Evolutionary conservation across 2,329 filamentous ascomycete species (phyloP), one percentile per base, ranked within the genome.

Genomic region (Botrytis deweyae): DNA sequence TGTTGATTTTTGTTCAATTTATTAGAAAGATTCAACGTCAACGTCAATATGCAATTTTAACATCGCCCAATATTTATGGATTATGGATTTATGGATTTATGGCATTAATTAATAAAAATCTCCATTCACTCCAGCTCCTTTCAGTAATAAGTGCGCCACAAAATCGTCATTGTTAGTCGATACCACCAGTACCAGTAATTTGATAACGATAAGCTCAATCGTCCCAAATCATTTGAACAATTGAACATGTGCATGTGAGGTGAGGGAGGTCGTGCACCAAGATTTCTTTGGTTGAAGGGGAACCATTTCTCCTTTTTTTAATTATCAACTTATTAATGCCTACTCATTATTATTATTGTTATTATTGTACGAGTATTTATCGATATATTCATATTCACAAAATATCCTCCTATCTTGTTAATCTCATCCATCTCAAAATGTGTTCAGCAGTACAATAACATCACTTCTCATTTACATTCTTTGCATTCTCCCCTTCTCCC

Each of bases 141-240:
- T 40, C 25, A 12, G 14, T 42, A n/a, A 59, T 40, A n/a, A 59
- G 14, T 63, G 61, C 61, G 38, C 61, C 61, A 63, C 36, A n/a
- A 40, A 22, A n/a, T 62, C 59, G 59, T 62, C 59, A 62, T 62
- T 62, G 59, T 40, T 40, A 22, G 12, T 29, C 14, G 5, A 12
- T n/a, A 42, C 40, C 14, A 12, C 2, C 4, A 22, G 4, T n/a
- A 52, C 25, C 25, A 55, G 36, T 18, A 16, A n/a, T n/a, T n/a
- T n/a, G 61, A 63, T 63, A 63, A 63, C 52, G 61, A 63, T 63
- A 63, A 63, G 61, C 14, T 36, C 29, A 36, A 59, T 58, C 52
- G 55, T 59, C 29, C 29, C 6, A 59, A 44, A 44, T 44, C 20
- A 40, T 8, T 40, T n/a, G 22, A 25, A 8, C 22, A 40, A 25